Conservation (phyloP, 2,329 filamentous ascomycete genomes). For the Curvularia eragrostidis region DNA sequence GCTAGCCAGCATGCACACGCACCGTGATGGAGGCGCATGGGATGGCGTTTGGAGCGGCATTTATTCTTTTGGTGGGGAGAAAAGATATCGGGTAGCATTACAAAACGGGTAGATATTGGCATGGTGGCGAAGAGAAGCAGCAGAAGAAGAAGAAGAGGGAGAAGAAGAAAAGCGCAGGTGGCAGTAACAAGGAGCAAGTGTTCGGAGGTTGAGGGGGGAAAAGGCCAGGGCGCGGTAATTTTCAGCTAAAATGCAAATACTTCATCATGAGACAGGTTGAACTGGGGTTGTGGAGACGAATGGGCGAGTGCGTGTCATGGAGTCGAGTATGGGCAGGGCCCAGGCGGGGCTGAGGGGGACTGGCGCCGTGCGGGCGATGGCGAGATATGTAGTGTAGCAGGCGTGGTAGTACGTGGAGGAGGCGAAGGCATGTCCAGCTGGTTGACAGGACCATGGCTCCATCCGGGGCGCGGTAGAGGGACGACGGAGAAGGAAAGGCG, state of each 20-base stretch:
- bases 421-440: too few species aligned
- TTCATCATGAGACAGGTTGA: neutral
- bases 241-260: neutral
- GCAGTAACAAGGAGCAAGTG: neutral
- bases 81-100: conserved; percentile 4
- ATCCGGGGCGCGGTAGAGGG: neutral
- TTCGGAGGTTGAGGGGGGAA: too few species aligned
- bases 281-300: neutral
- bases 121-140: too few species aligned
- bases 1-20: conserved; percentile 10
- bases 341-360: neutral
- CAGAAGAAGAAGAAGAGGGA: neutral
- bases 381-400: neutral
- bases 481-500: neutral
- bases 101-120: neutral
- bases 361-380: neutral
- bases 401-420: too few species aligned
- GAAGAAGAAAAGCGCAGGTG: neutral
- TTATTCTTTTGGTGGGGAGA: neutral
- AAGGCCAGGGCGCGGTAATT: neutral
- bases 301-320: neutral
- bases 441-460: conserved; percentile 9
- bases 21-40: conserved; percentile 21
- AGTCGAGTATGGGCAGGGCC: neutral
- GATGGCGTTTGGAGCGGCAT: conserved; percentile 31